Evolutionary conservation across 495 filamentous ascomycete species (phyloP).

Genomic region (Neurospora terricola): DNA sequence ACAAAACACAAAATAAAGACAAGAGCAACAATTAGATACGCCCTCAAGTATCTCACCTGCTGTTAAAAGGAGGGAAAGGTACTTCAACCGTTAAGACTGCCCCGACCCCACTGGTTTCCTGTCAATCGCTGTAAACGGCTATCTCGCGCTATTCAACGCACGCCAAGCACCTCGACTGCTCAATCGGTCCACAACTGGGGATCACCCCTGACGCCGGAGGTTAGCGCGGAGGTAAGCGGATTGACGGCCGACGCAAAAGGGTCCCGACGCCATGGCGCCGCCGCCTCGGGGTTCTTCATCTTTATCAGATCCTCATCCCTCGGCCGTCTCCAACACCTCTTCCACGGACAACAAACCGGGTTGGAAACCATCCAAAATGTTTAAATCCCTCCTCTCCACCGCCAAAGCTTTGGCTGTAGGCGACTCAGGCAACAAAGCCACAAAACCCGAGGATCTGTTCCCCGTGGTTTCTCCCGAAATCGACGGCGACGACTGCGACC

Average conservation of each 20-base stretch:
- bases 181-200: neutral
- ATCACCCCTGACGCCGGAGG: neutral
- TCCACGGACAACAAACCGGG: neutral
- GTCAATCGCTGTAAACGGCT: neutral
- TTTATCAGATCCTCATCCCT: neutral
- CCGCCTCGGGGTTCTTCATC: neutral
- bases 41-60: neutral
- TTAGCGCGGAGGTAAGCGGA: neutral
- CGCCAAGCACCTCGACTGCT: neutral
- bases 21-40: neutral
- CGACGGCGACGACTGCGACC: slow-evolving; percentile 85
- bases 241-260: neutral
- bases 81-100: neutral
- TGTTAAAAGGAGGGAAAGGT: neutral
- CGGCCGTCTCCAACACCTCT: neutral
- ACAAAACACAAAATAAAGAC: neutral
- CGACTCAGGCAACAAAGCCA: slow-evolving; percentile 59
- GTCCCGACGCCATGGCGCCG: neutral
- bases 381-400: slow-evolving; percentile 34
- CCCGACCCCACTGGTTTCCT: neutral
- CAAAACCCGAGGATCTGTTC: slow-evolving; percentile 46
- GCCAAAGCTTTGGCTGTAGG: slow-evolving; percentile 44
- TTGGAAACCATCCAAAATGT: neutral
- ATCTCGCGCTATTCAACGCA: neutral
- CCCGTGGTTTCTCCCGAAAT: slow-evolving; percentile 53